Base-by-base conservation (phyloP, 1,284 basidiomycete genomes). In the Schizophyllum amplum region DNA sequence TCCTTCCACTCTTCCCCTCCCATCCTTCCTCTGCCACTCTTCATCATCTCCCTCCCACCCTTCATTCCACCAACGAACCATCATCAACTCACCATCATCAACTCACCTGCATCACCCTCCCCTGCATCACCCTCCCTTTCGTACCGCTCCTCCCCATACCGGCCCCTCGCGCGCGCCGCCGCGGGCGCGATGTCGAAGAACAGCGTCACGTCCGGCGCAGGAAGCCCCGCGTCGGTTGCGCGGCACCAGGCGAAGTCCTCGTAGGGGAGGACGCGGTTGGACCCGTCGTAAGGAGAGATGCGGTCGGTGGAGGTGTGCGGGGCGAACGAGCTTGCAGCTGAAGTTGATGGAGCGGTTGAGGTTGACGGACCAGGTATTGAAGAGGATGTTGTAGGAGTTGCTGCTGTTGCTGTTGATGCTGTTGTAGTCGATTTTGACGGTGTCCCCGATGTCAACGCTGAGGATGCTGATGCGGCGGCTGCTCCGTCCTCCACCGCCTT, bases 161-260 rank as follows among this genome's bases (percentile, higher is more conserved):
- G 93, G 1, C 88, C 90, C n/a, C 96, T 81, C 52, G 74, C 67
- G 22, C 79, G 76, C 0, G 93, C 92, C 9, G 79, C 74, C 53
- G 85, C 83, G 0, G 92, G 87, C 1, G 85, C 74, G 57, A 98
- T 80, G 61, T 94, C 86, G 55, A 99, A 83, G 75, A 96, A 98
- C 55, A 98, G 67, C 0, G 88, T 89, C 33, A 95, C 67, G 69
- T 99, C 96, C 0, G 96, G 96, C 0, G 87, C 79, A 1, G 94
- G 96, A 5, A 99, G 85, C 4, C 84, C 84, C 11, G 86, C 73
- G 66, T 99, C 97, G 0, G 95, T 94, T 1, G 83, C 74, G 49
- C 84, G 79, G 70, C 94, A 97, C 91, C 92, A 98, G 24, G 82
- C 77, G n/a, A n/a, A n/a, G n/a, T n/a, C n/a, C n/a, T n/a, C n/a